These are phyloP conservation scores for Pseudomassariella vexata DNA, from an alignment of 2,329 filamentous ascomycete genomes.

Conservation along the genomic window DNA sequence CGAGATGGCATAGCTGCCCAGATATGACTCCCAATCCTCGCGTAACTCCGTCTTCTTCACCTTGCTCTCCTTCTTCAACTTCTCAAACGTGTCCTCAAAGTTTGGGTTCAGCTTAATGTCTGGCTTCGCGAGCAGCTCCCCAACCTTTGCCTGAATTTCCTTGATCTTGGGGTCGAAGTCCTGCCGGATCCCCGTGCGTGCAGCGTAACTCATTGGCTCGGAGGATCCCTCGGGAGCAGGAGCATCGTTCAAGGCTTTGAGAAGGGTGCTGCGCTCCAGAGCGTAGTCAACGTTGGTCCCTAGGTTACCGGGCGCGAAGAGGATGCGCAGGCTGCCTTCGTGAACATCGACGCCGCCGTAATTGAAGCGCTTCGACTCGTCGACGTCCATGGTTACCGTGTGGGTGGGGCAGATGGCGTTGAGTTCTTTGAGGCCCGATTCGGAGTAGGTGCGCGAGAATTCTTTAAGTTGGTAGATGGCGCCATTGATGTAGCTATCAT, in stretches of 20 bases:
- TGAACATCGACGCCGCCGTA: slow-evolving; percentile 40
- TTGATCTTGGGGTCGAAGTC: slow-evolving; percentile 39
- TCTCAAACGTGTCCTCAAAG: slow-evolving; percentile 37
- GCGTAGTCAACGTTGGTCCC: slow-evolving; percentile 39
- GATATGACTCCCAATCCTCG: slow-evolving; percentile 35
- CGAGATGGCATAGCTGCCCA: slow-evolving; percentile 31
- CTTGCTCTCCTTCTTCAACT: slow-evolving; percentile 28
- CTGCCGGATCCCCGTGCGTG: slow-evolving; percentile 34
- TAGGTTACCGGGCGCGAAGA: slow-evolving; percentile 37
- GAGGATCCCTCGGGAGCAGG: slow-evolving; percentile 20
- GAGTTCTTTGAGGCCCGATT: slow-evolving; percentile 36
- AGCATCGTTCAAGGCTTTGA: slow-evolving; percentile 40
- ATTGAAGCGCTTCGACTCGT: slow-evolving; percentile 32
- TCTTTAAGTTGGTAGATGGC: slow-evolving; percentile 34
- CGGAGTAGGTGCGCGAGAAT: slow-evolving; percentile 29
- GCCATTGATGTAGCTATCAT: slow-evolving; percentile 36
- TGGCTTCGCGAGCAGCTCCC: slow-evolving; percentile 25
- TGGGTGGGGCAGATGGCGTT: slow-evolving; percentile 40
- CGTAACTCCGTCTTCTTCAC: slow-evolving; percentile 22
- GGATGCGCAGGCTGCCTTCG: slow-evolving; percentile 40
- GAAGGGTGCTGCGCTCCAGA: slow-evolving; percentile 29
- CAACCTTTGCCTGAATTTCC: slow-evolving; percentile 30
- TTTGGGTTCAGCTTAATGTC: slow-evolving; percentile 41
- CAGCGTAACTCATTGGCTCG: slow-evolving; percentile 32
- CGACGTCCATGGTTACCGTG: slow-evolving; percentile 39